Evolutionary conservation across 768 basidiomycete species (phyloP).

Genomic region (Mycena maculata): DNA sequence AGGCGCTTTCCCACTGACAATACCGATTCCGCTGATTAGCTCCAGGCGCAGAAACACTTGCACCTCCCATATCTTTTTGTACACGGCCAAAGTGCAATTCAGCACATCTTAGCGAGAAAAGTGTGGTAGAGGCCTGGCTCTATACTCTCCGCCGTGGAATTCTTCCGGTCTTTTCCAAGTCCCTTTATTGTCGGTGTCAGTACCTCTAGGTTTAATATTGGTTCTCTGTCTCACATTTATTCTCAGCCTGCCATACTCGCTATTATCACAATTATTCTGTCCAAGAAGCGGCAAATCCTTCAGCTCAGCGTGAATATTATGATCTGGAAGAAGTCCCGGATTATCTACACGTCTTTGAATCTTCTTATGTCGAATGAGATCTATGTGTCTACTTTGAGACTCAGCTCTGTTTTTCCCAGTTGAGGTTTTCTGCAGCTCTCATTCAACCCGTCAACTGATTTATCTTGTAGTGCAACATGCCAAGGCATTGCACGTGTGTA

Average conservation of each 20-base stretch:
- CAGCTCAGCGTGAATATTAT: not conserved
- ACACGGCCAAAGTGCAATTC: not conserved
- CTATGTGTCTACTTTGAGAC: not conserved
- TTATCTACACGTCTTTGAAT: not conserved
- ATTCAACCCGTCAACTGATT: not conserved
- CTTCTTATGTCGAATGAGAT: not conserved
- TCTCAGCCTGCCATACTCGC: not conserved
- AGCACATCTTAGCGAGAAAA: not conserved
- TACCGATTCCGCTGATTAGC: too few species aligned
- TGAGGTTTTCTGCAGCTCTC: not conserved
- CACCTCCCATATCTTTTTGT: too few species aligned
- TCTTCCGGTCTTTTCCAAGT: conserved; percentile 17
- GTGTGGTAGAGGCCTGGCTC: not conserved
- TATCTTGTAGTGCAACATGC: not conserved
- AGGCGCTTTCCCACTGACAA: too few species aligned
- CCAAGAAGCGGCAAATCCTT: not conserved
- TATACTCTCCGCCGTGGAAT: conserved; percentile 17
- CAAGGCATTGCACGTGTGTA: not conserved
- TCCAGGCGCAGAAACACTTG: too few species aligned
- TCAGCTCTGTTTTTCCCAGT: not conserved
- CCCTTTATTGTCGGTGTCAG: conserved; percentile 17
- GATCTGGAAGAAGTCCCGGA: not conserved
- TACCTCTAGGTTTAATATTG: not conserved
- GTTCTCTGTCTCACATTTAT: not conserved
- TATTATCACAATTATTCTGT: conserved; percentile 19